These are phyloP conservation scores for Bryoglossum gracile DNA, from an alignment of 495 filamentous ascomycete genomes.

Conservation along the genomic window DNA sequence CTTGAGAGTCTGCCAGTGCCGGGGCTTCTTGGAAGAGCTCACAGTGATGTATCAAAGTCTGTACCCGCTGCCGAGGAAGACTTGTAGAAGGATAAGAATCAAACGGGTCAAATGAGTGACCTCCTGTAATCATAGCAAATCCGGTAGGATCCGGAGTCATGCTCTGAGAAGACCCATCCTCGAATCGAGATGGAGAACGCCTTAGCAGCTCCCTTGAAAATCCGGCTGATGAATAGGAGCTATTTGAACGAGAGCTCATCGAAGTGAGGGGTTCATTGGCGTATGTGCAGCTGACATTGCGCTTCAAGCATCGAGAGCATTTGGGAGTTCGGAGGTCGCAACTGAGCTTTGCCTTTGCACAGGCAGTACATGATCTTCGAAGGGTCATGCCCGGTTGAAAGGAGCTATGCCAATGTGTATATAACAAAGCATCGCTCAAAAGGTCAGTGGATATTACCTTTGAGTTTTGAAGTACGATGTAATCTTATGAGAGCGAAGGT, in stretches of 20 bases:
- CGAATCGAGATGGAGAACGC: not conserved
- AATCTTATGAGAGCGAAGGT: no score
- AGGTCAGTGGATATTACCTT: no score
- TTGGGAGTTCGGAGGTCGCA: slow-evolving; percentile 42
- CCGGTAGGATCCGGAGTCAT: slow-evolving; percentile 1
- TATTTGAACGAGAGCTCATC: not conserved
- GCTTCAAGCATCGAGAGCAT: slow-evolving; percentile 43
- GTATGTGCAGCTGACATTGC: slow-evolving; percentile 36
- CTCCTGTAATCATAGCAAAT: slow-evolving; percentile 14
- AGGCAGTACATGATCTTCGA: slow-evolving; percentile 42
- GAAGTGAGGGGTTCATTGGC: slow-evolving; percentile 39
- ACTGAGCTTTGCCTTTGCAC: slow-evolving; percentile 41
- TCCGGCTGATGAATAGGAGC: no score
- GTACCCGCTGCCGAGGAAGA: slow-evolving; percentile 37
- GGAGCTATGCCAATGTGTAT: not conserved
- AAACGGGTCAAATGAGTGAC: slow-evolving; percentile 38
- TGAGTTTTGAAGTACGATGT: no score
- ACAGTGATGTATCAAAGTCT: slow-evolving; percentile 45
- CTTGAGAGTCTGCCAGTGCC: not conserved
- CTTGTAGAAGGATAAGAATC: slow-evolving; percentile 44
- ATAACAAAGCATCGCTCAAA: not conserved
- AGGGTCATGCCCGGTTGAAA: slow-evolving; percentile 38
- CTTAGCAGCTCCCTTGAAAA: no score
- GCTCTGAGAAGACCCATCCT: not conserved
- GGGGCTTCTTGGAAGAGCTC: slow-evolving; percentile 16